Conservation (phyloP, 495 filamentous ascomycete genomes). For the Friedmanniomyces simplex region DNA sequence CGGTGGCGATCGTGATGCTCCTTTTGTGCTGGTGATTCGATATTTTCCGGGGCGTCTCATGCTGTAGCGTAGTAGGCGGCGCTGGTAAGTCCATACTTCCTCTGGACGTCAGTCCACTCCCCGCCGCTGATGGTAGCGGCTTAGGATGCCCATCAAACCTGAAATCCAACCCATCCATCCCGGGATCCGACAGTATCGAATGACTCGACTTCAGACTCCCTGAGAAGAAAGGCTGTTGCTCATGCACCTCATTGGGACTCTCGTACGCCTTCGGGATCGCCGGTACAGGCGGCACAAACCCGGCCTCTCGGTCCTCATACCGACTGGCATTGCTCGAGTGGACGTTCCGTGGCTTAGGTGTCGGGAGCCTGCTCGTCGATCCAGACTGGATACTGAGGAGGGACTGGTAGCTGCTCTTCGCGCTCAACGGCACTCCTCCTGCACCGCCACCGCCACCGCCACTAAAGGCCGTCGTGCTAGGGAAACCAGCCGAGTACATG, state of each 20-base stretch:
- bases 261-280: constrained; percentile 92
- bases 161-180: neutral
- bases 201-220: neutral
- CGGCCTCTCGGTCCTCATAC: constrained; percentile 43
- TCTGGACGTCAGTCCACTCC: neutral
- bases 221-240: constrained; percentile 50
- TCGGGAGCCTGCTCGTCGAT: constrained; percentile 54
- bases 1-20: neutral
- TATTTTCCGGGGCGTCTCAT: constrained; percentile 3
- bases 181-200: neutral
- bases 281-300: constrained; percentile 92
- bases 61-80: neutral
- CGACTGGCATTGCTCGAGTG: constrained; percentile 23
- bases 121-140: neutral
- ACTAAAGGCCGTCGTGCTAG: neutral
- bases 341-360: constrained; percentile 62
- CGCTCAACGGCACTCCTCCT: constrained; percentile 3
- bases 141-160: neutral
- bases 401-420: constrained; percentile 15
- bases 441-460: neutral
- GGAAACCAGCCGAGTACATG: neutral
- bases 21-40: neutral
- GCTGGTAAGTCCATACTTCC: constrained; percentile 2
- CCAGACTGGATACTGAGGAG: neutral
- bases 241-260: constrained; percentile 58